Evolutionary conservation across 352 stramenopile species (phyloP), one percentile per base, ranked within the genome.

Genomic region (Globisporangium iwayamae): DNA sequence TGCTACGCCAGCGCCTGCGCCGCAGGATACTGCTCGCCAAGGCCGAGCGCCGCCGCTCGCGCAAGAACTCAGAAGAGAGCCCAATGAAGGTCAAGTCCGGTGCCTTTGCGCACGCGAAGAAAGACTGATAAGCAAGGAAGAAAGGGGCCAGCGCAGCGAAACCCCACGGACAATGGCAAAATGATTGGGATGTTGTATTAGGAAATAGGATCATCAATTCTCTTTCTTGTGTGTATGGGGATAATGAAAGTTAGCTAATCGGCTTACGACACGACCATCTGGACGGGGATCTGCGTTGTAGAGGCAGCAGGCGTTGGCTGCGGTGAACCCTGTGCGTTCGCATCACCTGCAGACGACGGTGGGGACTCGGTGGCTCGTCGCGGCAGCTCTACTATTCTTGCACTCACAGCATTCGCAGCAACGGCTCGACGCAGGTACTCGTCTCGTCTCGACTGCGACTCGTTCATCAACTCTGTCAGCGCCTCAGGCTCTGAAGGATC

Each of bases 11-110:
- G 65, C 82, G 85, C 5, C 69, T 98, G 30, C 76, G 87, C 25
- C 74, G 80, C 4, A 76, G 79, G 38, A 76, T 93, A 43, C 74
- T 97, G 25, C 76, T 96, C 16, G 90, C 90, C 50, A 98, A 98
- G 74, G 95, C 96, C 5, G 90, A 98, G 68, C 79, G 94, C 9
- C 77, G 93, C 22, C 83, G 89, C 2, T 94, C 85, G 4, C 75
- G 91, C 16, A 90, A 90, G 52, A 88, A 81, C 62, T 92, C 83
- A 48, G 78, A 83, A 51, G 75, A 78, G 11, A 73, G 83, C n/a
- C 56, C 68, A 4, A 63, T 63, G 22, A 76, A 76, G n/a, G 65
- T 62, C 39, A 90, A 89, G 46, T 56, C 59, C 20, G 74, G 78
- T 30, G 83, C 83, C 7, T 92, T 90, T 28, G 54, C 70, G 41